Evolutionary conservation across 2,329 filamentous ascomycete genomes (phyloP).

Genomic region (Colletotrichum camelliae): DNA sequence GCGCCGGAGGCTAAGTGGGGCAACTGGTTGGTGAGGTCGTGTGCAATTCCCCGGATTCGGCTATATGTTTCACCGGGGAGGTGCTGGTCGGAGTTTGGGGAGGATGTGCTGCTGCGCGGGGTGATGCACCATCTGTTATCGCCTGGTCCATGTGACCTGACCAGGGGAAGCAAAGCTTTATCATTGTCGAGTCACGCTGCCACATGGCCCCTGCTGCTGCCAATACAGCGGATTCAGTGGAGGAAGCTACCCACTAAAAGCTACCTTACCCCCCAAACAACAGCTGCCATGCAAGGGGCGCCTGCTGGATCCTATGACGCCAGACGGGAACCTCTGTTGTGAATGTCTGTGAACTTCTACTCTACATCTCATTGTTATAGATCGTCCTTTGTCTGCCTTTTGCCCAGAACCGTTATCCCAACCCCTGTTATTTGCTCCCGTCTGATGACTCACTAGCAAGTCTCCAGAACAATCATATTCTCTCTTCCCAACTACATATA

Average conservation of each 20-base stretch:
- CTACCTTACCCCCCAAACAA: not conserved
- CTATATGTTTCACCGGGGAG: not conserved
- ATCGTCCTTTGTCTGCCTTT: constrained; percentile 7
- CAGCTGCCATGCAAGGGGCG: constrained; percentile 19
- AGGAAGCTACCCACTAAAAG: constrained; percentile 14
- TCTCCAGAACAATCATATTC: not conserved
- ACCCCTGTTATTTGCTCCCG: not conserved
- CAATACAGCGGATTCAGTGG: constrained; percentile 14
- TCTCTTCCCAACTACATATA: not conserved
- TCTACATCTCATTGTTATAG: not conserved
- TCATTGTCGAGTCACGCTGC: constrained; percentile 18
- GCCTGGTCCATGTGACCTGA: constrained; percentile 16
- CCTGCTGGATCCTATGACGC: constrained; percentile 20
- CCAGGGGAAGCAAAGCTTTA: constrained; percentile 15
- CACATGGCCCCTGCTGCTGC: constrained; percentile 20
- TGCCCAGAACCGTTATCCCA: constrained; percentile 9
- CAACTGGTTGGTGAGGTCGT: not conserved
- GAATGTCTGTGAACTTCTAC: constrained; percentile 5
- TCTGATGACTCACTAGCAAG: constrained; percentile 11
- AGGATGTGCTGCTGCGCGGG: not conserved
- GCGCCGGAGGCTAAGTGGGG: constrained; percentile 15
- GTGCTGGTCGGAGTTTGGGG: not conserved
- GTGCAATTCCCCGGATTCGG: constrained; percentile 1
- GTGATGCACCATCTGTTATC: constrained; percentile 1
- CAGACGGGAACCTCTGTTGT: not conserved